Conservation (phyloP, 129 eudicot species). For the Rutidosis leptorrhynchoides region DNA sequence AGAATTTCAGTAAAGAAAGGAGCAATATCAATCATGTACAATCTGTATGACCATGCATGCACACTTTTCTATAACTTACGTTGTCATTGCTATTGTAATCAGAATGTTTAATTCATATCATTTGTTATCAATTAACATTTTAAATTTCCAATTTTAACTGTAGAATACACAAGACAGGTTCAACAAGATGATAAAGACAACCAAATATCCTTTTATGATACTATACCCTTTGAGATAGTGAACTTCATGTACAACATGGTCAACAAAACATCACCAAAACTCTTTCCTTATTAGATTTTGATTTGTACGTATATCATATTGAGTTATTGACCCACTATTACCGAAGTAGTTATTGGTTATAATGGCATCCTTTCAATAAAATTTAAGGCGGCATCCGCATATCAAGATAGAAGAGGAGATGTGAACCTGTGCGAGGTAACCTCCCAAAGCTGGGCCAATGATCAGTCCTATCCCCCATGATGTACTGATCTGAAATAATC, state of each 20-base stretch:
- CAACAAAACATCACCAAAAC: neutral
- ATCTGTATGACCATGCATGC: neutral
- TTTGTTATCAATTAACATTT: neutral
- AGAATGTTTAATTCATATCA: neutral
- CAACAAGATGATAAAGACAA: no score
- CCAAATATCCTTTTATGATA: neutral
- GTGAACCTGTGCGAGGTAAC: conserved; percentile 82
- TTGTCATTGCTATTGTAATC: neutral
- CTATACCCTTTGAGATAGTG: neutral
- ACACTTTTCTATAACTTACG: neutral
- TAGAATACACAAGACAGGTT: no score
- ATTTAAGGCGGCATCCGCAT: neutral
- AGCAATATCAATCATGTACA: neutral
- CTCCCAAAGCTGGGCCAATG: conserved; percentile 92
- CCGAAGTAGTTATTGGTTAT: conserved; percentile 1
- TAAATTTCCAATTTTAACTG: no score
- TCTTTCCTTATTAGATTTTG: neutral
- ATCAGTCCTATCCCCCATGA: conserved; percentile 94
- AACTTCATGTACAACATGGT: neutral
- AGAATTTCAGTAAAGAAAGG: neutral
- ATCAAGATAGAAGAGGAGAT: conserved; percentile 8
- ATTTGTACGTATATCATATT: neutral
- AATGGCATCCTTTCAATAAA: conserved; percentile 2
- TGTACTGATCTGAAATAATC: conserved; percentile 55
- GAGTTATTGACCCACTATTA: neutral